Evolutionary conservation across 2,329 filamentous ascomycete species (phyloP), one percentile per base, ranked within the genome.

Genomic region (Apiospora kogelbergensis): DNA sequence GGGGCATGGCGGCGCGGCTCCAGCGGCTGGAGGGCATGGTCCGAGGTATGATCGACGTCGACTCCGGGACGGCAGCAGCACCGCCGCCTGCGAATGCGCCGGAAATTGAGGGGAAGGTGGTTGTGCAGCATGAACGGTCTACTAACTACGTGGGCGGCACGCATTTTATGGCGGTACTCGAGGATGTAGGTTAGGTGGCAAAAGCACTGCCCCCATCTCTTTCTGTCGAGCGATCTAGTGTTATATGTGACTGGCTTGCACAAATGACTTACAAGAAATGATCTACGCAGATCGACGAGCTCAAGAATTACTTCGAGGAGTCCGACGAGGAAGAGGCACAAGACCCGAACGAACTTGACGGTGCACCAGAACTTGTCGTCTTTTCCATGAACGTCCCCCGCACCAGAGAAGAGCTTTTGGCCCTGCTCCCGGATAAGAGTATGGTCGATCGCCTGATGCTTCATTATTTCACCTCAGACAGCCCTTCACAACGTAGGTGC

Each of bases 151-250:
- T 89, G 5, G 87, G 88, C 1, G 86, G 86, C 4, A 89, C 87
- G 60, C 87, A 89, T 70, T 88, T 86, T 72, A 85, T 88, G 80
- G 87, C 87, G 2, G 88, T 89, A 76, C 77, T 89, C 13, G 85
- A 89, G 73, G 85, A 89, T 79, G 87, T 89, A 72, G 81, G 84
- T 26, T 89, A 72, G 81, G 84, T 26, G 20, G 6, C 6, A 6
- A 37, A 57, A 20, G 15, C 48, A 53, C 24, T 33, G 17, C 48
- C 48, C 6, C 13, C 26, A 6, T 41, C 10, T 3, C 33, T 65
- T 63, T 7, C 53, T 65, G 40, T 60, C 40, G 13, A 42, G 30
- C 57, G 11, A 57, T 42, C 67, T 6, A 30, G 10, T 53, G 20
- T 33, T 2, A 30, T 60, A 37, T 3, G 30, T 11, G n/a, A 9